Conservation (phyloP, 2,329 filamentous ascomycete genomes). For the Cercospora nicotianae region DNA sequence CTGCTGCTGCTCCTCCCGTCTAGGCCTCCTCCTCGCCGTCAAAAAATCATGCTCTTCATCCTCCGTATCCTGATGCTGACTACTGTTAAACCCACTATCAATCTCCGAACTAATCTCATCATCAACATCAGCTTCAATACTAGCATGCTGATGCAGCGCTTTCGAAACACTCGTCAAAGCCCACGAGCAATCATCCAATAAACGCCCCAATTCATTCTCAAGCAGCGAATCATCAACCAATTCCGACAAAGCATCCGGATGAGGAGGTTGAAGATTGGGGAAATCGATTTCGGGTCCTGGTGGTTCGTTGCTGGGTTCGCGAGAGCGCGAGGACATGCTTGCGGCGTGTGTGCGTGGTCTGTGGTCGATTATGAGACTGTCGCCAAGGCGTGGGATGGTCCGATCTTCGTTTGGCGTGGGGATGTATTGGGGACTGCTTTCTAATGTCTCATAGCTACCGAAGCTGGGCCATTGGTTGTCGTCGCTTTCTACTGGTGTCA, state of each 20-base stretch:
- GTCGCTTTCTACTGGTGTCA: constrained; percentile 12
- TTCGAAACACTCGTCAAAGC: constrained; percentile 21
- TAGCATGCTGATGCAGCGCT: constrained; percentile 20
- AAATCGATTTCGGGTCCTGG: constrained; percentile 32
- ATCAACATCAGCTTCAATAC: constrained; percentile 21
- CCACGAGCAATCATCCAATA: constrained; percentile 31
- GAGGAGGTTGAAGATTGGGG: constrained; percentile 33
- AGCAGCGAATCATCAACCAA: constrained; percentile 34
- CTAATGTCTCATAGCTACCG: constrained; percentile 22
- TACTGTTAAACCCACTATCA: constrained; percentile 27
- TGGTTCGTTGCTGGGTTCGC: constrained; percentile 23
- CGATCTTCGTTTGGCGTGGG: constrained; percentile 11
- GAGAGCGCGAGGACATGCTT: constrained; percentile 19
- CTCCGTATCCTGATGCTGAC: constrained; percentile 25
- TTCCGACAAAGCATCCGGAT: constrained; percentile 35
- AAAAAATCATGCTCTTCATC: constrained; percentile 21
- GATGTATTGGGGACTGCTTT: constrained; percentile 19
- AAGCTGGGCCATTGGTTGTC: constrained; percentile 27
- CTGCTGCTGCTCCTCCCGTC: background rate
- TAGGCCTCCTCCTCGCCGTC: constrained; percentile 12
- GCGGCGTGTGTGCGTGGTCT: constrained; percentile 22
- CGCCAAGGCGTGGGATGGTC: constrained; percentile 16
- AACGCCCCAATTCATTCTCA: constrained; percentile 34
- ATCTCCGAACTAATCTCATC: constrained; percentile 23
- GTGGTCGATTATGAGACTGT: constrained; percentile 20